Evolutionary conservation across 208 protist genomes (phyloP), one percentile per base, ranked within the genome.

Genomic region (Tritrichomonas musculus): DNA sequence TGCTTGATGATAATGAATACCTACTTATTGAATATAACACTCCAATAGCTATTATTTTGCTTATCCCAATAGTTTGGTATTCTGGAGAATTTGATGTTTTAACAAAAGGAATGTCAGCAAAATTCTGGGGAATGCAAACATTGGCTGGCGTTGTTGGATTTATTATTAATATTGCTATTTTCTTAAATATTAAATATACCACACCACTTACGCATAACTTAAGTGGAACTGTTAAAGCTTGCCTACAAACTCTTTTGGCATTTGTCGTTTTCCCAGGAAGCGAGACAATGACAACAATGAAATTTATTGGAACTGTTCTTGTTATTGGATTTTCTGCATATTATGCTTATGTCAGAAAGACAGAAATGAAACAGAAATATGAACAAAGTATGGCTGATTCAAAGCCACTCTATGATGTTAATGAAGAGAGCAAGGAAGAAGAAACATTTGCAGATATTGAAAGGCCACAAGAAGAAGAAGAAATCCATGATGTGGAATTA

Each of bases 151-250:
- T 96, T 27, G 65, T 96, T 30, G 96, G 96, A 20, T 95, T 94
- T 44, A 30, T 94, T 0, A 96, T 97, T 72, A 95, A 94, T 92
- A 94, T 97, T 66, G 94, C 94, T 30, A 93, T 94, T 27, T 94
- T 95, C 50, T 73, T 96, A 75, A 95, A 96, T 92, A 97, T 97
- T 55, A 96, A 97, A 92, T 57, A 82, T 84, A 97, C 96, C 0
- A 93, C 66, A 9, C 95, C 96, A 39, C 93, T 97, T 14, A 96
- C 96, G 8, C 95, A 96, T 92, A 94, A 92, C 13, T 94, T 97
- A 60, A 94, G 93, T 4, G 96, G 95, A 44, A 96, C 95, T 22
- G 94, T 95, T 20, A 96, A 97, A 57, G 94, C 94, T 64, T 95
- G 94, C 75, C 44, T 95, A 9, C 95, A 96, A 72, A 96, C 95